These are phyloP conservation scores for Moniliella sp. DNA, from an alignment of 1,284 basidiomycete species.

Conservation along the genomic window DNA sequence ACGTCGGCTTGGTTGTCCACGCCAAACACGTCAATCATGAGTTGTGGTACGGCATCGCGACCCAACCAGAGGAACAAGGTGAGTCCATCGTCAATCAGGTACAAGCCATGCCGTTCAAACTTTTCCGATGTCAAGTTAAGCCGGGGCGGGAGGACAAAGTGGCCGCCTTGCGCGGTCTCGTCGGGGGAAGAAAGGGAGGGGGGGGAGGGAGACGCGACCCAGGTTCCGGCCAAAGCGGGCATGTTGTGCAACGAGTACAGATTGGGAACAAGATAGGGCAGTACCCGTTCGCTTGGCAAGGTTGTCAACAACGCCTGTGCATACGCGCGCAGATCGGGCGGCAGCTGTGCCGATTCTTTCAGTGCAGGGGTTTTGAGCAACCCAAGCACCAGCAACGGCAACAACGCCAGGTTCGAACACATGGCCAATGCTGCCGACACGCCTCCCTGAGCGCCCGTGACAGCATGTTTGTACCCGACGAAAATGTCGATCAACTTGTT, in stretches of 20 bases:
- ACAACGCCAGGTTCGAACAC: constrained; percentile 74
- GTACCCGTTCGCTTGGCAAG: constrained; percentile 64
- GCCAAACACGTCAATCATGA: constrained; percentile 82
- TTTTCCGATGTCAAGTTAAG: constrained; percentile 78
- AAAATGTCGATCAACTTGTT: constrained; percentile 78
- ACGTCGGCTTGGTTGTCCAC: constrained; percentile 67
- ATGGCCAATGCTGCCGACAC: constrained; percentile 81
- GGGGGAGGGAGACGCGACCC: background rate
- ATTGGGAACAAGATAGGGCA: constrained; percentile 79
- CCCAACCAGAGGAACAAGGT: constrained; percentile 95
- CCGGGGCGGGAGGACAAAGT: constrained; percentile 55
- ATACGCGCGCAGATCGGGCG: constrained; percentile 82
- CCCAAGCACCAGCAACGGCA: constrained; percentile 70
- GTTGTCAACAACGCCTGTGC: constrained; percentile 79
- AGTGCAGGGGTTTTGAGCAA: constrained; percentile 86
- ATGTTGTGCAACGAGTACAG: constrained; percentile 96
- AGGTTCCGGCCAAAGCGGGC: constrained; percentile 52
- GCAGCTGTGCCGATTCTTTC: constrained; percentile 81
- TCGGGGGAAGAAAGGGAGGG: background rate
- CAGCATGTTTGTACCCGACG: constrained; percentile 77
- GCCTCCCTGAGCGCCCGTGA: constrained; percentile 75
- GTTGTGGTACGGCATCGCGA: constrained; percentile 78
- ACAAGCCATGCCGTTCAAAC: constrained; percentile 80
- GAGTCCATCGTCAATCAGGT: constrained; percentile 89
- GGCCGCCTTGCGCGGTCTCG: background rate